Evolutionary conservation across 2,329 filamentous ascomycete species (phyloP).

Genomic region (Trichoderma sp.): DNA sequence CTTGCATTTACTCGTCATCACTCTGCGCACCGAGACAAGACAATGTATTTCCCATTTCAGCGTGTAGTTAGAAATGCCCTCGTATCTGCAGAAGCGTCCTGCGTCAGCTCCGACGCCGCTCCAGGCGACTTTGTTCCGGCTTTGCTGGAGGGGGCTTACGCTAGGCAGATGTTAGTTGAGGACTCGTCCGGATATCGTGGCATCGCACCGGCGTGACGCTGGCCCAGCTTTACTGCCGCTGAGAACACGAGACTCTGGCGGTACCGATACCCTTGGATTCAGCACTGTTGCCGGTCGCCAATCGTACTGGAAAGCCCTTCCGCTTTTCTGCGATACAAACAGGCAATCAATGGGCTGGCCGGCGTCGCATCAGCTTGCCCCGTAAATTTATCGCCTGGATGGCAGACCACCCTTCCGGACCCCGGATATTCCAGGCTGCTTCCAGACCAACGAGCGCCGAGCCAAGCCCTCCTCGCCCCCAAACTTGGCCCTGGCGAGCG

Average conservation of each 20-base stretch:
- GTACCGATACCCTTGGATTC: background rate
- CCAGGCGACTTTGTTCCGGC: slow-evolving; percentile 1
- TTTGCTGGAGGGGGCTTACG: slow-evolving; percentile 19
- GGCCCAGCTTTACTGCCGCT: background rate
- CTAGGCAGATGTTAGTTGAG: slow-evolving; percentile 18
- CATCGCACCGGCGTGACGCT: background rate
- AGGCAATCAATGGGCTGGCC: background rate
- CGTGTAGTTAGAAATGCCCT: background rate
- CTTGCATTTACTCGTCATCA: background rate
- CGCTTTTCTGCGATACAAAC: background rate
- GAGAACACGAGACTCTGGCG: background rate
- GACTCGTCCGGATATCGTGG: slow-evolving; percentile 16
- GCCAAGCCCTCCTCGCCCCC: slow-evolving; percentile 21
- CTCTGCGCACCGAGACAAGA: background rate
- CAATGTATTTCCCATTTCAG: background rate
- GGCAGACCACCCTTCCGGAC: slow-evolving; percentile 18
- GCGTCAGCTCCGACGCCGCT: background rate
- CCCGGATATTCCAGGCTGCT: slow-evolving; percentile 22
- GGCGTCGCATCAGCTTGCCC: slow-evolving; percentile 10
- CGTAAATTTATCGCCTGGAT: slow-evolving; percentile 5
- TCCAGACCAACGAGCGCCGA: slow-evolving; percentile 22
- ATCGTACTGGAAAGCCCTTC: background rate
- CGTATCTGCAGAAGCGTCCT: background rate
- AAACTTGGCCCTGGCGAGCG: slow-evolving; percentile 12
- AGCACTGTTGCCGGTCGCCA: background rate